These are phyloP conservation scores for Pseudoneurospora amorphoporcata DNA, from an alignment of 495 filamentous ascomycete species.

Conservation along the genomic window DNA sequence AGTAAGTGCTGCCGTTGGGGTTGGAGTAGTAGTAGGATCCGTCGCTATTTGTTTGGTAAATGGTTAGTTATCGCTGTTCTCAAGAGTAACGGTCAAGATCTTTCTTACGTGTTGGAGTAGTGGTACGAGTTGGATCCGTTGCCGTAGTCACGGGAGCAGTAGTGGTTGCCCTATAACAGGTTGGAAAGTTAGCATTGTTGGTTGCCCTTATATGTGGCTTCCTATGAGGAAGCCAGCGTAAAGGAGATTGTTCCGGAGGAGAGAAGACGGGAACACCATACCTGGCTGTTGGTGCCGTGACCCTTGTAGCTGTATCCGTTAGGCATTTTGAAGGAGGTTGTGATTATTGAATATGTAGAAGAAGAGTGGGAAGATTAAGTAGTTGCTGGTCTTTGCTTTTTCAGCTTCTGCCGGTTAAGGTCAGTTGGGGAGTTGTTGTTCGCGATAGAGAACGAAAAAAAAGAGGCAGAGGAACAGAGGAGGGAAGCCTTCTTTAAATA, in stretches of 20 bases:
- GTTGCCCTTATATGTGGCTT: background rate
- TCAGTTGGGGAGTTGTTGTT: background rate
- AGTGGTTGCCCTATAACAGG: slow-evolving; percentile 37
- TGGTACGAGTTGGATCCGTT: slow-evolving; percentile 9
- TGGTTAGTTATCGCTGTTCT: background rate
- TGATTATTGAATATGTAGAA: slow-evolving; percentile 9
- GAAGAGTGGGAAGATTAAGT: background rate
- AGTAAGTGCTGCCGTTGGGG: slow-evolving; percentile 38
- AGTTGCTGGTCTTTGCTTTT: background rate
- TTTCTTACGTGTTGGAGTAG: slow-evolving; percentile 2
- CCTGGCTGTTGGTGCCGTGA: slow-evolving; percentile 33
- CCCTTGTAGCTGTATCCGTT: slow-evolving; percentile 32
- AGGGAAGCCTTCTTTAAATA: background rate
- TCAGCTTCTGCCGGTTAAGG: background rate
- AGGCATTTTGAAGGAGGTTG: slow-evolving; percentile 12
- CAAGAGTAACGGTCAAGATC: background rate
- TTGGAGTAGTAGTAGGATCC: slow-evolving; percentile 55
- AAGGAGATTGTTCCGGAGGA: background rate
- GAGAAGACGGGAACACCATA: slow-evolving; percentile 5
- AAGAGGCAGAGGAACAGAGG: background rate
- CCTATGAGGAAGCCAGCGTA: background rate
- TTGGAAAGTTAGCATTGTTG: background rate
- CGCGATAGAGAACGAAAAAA: background rate
- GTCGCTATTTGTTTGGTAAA: slow-evolving; percentile 19
- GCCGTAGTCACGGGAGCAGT: slow-evolving; percentile 19